Evolutionary conservation across 1,284 basidiomycete species (phyloP).

Genomic region (Irpex lacteus): DNA sequence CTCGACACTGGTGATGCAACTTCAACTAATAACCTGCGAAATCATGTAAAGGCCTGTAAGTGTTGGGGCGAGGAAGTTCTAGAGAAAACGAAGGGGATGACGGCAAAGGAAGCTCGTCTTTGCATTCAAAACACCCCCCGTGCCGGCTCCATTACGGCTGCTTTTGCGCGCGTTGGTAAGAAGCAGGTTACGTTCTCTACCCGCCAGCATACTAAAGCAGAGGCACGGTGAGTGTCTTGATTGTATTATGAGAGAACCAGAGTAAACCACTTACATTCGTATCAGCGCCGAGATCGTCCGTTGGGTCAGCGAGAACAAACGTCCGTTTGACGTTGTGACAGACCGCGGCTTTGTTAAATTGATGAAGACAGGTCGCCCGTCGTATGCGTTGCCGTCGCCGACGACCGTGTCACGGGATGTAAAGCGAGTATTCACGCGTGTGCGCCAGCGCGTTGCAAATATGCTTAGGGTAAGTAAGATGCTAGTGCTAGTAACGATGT

Average conservation of each 20-base stretch:
- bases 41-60: constrained; percentile 30
- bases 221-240: constrained; percentile 5
- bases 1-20: constrained; percentile 27
- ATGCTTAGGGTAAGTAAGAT: constrained; percentile 9
- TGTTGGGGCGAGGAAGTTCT: constrained; percentile 32
- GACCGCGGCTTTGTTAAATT: constrained; percentile 14
- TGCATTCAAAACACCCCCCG: constrained; percentile 11
- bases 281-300: constrained; percentile 9
- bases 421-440: constrained; percentile 9
- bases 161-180: constrained; percentile 18
- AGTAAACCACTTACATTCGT: neutral
- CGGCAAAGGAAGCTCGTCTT: constrained; percentile 13
- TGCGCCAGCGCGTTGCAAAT: neutral
- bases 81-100: constrained; percentile 19
- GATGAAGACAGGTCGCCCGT: constrained; percentile 19
- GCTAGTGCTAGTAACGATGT: neutral
- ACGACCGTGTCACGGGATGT: constrained; percentile 17
- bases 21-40: constrained; percentile 33
- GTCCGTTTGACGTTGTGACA: constrained; percentile 15
- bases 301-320: constrained; percentile 16
- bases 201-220: constrained; percentile 2
- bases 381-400: constrained; percentile 16
- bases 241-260: neutral
- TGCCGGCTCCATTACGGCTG: constrained; percentile 22
- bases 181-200: constrained; percentile 3